Evolutionary conservation across 1,139 yeast genomes (phyloP), one percentile per base, ranked within the genome.

Genomic region (Geotrichum siamense): DNA sequence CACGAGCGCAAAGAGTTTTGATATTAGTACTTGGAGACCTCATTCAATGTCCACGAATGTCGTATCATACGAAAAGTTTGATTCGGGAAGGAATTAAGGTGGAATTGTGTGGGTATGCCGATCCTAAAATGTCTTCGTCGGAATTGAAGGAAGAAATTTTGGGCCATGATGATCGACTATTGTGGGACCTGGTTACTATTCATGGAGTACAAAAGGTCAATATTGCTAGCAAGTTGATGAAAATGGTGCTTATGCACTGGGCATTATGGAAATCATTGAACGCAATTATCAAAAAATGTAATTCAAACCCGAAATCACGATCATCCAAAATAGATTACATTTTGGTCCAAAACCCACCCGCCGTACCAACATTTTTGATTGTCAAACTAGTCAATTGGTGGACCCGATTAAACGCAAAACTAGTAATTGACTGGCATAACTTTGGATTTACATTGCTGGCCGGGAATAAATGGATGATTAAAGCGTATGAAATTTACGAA

Each of bases 391-490:
- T 75, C 58, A 74, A 76, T 47, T 60, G 25, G 19, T 44, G 76
- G 30, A 67, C 77, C 53, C 74, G 80, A 39, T 76, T 82, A 8
- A 67, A 77, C 4, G 76, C 84, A 1, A 64, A 74, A 55, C 65
- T 91, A 30, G 72, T 91, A 16, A 76, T 93, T 45, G 99, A 93
- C 63, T 93, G 98, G 98, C 99, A 93, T 62, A 93, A 93, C 61
- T 69, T 93, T 55, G 95, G 94, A 43, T 91, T 78, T 63, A 75
- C 94, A 1, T 85, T 93, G 25, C 67, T 93, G 50, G 81, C 91
- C 55, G 78, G 79, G 52, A 61, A 58, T 40, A 87, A 85, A 56
- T 79, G 81, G 0, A 61, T 85, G 48, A 95, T 89, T 2, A 63
- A 65, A 39, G 34, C 78, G 2, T 74, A 85, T 55, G 75, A 67